phyloP scores from a whole-genome alignment of 495 filamentous ascomycete species.

The Aspergillus avenaceus region DNA sequence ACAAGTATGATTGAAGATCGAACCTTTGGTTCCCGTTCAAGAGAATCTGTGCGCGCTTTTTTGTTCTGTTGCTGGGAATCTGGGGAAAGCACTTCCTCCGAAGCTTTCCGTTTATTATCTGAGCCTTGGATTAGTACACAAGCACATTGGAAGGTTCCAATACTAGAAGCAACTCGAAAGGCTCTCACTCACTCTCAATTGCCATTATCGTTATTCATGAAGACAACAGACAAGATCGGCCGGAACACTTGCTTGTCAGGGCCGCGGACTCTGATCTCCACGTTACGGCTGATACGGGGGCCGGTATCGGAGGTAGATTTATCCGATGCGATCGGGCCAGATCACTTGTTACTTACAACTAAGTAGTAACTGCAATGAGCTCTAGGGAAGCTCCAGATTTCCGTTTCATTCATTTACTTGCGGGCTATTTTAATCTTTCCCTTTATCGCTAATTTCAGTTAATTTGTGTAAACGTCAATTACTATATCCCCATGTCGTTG shows the following conservation, averaged over 20 bases:
- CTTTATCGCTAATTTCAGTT: constrained; percentile 1
- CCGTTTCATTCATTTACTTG: constrained; percentile 2
- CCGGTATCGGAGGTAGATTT: constrained; percentile 12
- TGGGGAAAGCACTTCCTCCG: constrained; percentile 61
- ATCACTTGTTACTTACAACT: constrained; percentile 2
- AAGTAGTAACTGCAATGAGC: no score
- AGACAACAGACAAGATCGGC: background rate
- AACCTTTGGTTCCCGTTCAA: constrained; percentile 50
- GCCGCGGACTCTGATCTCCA: constrained; percentile 3
- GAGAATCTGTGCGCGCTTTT: constrained; percentile 58
- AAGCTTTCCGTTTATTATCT: constrained; percentile 77
- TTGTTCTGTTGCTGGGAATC: constrained; percentile 46
- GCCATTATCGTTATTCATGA: constrained; percentile 11
- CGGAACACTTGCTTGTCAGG: background rate
- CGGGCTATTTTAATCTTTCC: background rate
- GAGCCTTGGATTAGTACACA: constrained; percentile 11
- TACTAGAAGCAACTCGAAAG: background rate
- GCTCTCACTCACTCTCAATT: constrained; percentile 15
- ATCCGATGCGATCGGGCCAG: constrained; percentile 18
- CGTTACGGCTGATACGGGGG: constrained; percentile 10
- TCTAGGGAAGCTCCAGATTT: background rate
- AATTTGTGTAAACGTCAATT: background rate
- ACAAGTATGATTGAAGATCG: background rate
- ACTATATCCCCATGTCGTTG: constrained; percentile 54
- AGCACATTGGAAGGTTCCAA: background rate